Evolutionary conservation across 2,329 filamentous ascomycete species (phyloP).

Genomic region (Pyrenochaeta sp.): DNA sequence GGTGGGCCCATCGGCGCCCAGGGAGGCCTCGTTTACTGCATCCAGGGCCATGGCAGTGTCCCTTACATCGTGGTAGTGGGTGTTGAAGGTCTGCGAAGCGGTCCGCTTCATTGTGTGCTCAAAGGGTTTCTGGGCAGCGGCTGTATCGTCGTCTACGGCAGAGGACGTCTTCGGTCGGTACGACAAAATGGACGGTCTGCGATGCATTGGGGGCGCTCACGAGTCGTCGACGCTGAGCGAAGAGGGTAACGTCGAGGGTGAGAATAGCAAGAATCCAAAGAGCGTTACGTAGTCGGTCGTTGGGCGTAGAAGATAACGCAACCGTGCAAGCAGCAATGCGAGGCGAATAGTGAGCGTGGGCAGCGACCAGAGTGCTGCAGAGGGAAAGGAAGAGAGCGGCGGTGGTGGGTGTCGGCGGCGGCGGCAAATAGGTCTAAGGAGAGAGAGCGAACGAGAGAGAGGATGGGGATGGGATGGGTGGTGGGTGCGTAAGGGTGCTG

Average conservation of each 20-base stretch:
- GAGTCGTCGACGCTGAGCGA: conserved; percentile 5
- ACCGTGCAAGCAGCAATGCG: conserved; percentile 2
- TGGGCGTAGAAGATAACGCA: not conserved
- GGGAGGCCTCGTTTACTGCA: conserved; percentile 40
- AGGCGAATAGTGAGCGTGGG: conserved; percentile 19
- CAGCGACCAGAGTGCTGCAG: conserved; percentile 10
- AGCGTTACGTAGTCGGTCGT: conserved; percentile 2
- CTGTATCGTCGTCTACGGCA: conserved; percentile 51
- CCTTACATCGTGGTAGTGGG: conserved; percentile 31
- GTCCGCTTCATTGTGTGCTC: conserved; percentile 48
- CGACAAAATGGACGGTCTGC: conserved; percentile 45
- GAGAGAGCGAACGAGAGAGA: not conserved
- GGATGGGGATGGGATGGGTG: conserved; percentile 4
- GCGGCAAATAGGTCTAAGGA: not conserved
- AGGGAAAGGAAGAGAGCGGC: conserved; percentile 9
- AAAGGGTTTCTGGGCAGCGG: conserved; percentile 25
- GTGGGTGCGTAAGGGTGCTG: conserved; percentile 4
- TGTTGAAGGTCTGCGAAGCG: conserved; percentile 49
- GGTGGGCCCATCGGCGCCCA: conserved; percentile 17
- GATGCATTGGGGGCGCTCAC: conserved; percentile 44
- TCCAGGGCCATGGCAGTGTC: conserved; percentile 36
- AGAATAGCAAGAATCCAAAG: not conserved
- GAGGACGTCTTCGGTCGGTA: conserved; percentile 54
- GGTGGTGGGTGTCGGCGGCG: not conserved
- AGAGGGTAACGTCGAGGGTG: conserved; percentile 7